Conservation (phyloP, 306 rosid genomes). For the cucumber (Cucumis sativus) region Cucumber_9930_V3 NC_026661.2:2360001-2360500, state of each 20-base stretch:
- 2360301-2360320: neutral
- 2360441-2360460: neutral
- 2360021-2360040: slow-evolving; percentile 16
- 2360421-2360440: neutral
- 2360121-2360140: slow-evolving; percentile 24
- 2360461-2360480: neutral
- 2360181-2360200: slow-evolving; percentile 1
- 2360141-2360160: slow-evolving; percentile 33
- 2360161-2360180: slow-evolving; percentile 30
- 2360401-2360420: too few relatives aligned
- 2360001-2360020: slow-evolving; percentile 18
- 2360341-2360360: neutral
- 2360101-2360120: slow-evolving; percentile 27
- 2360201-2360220: neutral
- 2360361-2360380: neutral
- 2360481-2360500: neutral
- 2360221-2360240: neutral
- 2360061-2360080: slow-evolving; percentile 59
- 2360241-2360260: neutral
- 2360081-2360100: slow-evolving; percentile 40
- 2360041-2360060: slow-evolving; percentile 24
- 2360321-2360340: neutral
- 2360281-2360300: neutral
- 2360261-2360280: neutral
- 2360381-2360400: neutral